Percentiles rank a stretch among this genome's conserved stretches.
phyloP scores from a whole-genome alignment of 164 flowering plant species.

The Kalanchoe fedtschenkoi region DNA sequence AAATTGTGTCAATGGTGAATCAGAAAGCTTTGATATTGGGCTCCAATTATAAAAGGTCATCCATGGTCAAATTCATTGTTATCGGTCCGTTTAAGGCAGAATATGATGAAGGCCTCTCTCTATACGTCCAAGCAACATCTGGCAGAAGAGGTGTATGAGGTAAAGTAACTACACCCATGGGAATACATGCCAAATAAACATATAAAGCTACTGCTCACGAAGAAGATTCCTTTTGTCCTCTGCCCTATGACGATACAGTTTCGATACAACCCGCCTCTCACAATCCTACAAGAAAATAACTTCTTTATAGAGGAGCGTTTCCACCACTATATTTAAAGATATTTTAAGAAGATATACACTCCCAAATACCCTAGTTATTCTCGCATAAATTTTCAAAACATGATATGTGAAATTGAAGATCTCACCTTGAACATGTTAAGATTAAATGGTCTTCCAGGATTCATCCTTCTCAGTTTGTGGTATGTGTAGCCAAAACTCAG shows the following conservation, averaged over 20 bases:
- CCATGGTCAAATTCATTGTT: background rate
- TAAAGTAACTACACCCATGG: background rate
- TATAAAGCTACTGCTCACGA: conserved; percentile 19
- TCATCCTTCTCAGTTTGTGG: conserved; percentile 68
- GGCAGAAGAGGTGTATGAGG: no score
- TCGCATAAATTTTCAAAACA: background rate
- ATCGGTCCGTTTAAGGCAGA: background rate
- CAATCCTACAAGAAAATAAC: conserved; percentile 50
- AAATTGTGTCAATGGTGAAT: background rate
- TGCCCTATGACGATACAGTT: conserved; percentile 64
- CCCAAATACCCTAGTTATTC: no score
- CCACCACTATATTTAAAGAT: background rate
- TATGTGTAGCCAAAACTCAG: conserved; percentile 90
- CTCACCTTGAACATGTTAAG: conserved; percentile 94
- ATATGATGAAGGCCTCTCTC: no score
- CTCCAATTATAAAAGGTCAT: background rate
- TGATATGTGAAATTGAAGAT: background rate
- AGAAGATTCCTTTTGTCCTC: conserved; percentile 47
- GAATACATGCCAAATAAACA: background rate
- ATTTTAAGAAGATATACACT: background rate
- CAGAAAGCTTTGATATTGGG: background rate
- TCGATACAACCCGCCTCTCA: conserved; percentile 70
- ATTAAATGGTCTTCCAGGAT: conserved; percentile 67
- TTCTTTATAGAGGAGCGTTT: background rate
- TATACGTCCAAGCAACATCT: no score